Evolutionary conservation across 164 flowering plant species (phyloP), one percentile per base, ranked within the genome.

Genomic region (Hamamelis virginiana): DNA sequence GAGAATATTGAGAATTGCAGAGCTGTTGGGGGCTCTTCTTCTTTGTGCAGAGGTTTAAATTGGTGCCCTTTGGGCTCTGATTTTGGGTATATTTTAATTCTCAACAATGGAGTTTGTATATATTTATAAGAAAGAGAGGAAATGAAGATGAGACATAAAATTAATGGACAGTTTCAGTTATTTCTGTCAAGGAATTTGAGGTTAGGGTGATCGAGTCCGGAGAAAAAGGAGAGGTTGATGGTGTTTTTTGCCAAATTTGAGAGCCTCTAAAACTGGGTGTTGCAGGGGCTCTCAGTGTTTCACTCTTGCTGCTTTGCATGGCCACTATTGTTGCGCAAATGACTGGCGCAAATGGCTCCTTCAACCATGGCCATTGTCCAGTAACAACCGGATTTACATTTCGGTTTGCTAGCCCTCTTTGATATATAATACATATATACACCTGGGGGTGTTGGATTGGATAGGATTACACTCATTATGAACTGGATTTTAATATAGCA

Each of bases 1-100:
- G 41, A 33, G 41, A 33, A 6, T n/a, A 33, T 33, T 2, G 6
- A 33, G 6, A 33, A 33, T 6, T 47, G 4, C 1, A 16, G 57
- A 50, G 69, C 64, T n/a, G 75, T 67, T 58, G 59, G 62, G 58
- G 64, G 69, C 59, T 62, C 43, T 38, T 5, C 33, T 60, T 33
- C 51, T 14, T 14, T 19, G 44, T 51, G 15, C 33, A 1, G 27
- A 19, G 22, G 10, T n/a, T 60, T 19, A 5, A 5, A 5, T 15
- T 5, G 25, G 11, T 71, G 74, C 74, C 74, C 74, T 69, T 72
- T 28, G 69, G 69, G 65, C 74, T 72, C 69, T 59, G 62, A 53
- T 15, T 8, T 60, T 61, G 15, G 55, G 22, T 1, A 23, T 13
- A 1, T 67, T 22, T 18, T 19, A 14, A n/a, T n/a, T n/a, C n/a